A percentile compares a stretch with the other conserved stretches of the same genome.
Evolutionary conservation across 1,284 basidiomycete genomes (phyloP).

Genomic region (Coniophora puteana): DNA sequence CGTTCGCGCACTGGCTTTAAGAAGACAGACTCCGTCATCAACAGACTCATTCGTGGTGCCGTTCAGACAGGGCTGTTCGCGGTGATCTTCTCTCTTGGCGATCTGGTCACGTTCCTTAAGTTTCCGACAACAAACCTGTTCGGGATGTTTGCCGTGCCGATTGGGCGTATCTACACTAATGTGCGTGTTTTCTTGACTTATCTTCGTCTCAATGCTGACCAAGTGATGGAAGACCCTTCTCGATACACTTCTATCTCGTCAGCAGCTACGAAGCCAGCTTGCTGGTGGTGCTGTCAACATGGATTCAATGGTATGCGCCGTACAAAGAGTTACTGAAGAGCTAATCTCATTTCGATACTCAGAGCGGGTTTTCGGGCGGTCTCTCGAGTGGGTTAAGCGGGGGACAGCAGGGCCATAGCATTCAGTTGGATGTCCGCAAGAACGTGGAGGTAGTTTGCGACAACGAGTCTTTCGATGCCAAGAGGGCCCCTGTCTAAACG

Average conservation of each 20-base stretch:
- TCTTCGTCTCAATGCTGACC: neutral
- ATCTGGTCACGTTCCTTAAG: slow-evolving; percentile 15
- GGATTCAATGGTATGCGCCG: no score
- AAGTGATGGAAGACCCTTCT: slow-evolving; percentile 29
- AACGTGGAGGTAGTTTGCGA: neutral
- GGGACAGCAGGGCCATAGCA: no score
- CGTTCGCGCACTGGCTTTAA: slow-evolving; percentile 21
- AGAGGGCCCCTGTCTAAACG: no score
- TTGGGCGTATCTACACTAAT: slow-evolving; percentile 42
- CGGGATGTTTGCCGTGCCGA: slow-evolving; percentile 41
- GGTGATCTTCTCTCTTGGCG: slow-evolving; percentile 19
- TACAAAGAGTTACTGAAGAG: no score
- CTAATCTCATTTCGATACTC: no score
- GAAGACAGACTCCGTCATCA: slow-evolving; percentile 18
- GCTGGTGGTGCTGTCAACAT: no score
- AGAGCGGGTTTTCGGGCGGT: no score
- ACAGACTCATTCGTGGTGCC: slow-evolving; percentile 21
- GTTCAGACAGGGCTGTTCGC: slow-evolving; percentile 24
- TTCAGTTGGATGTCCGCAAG: neutral
- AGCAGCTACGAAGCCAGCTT: slow-evolving; percentile 21
- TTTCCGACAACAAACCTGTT: slow-evolving; percentile 35
- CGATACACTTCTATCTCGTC: slow-evolving; percentile 37
- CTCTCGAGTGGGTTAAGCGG: no score
- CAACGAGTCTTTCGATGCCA: neutral
- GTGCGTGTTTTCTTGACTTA: slow-evolving; percentile 23